Percentiles rank a stretch among this genome's conserved stretches.
phyloP scores from a whole-genome alignment of 1,139 yeast species.

The Suhomyces bribrorum region DNA sequence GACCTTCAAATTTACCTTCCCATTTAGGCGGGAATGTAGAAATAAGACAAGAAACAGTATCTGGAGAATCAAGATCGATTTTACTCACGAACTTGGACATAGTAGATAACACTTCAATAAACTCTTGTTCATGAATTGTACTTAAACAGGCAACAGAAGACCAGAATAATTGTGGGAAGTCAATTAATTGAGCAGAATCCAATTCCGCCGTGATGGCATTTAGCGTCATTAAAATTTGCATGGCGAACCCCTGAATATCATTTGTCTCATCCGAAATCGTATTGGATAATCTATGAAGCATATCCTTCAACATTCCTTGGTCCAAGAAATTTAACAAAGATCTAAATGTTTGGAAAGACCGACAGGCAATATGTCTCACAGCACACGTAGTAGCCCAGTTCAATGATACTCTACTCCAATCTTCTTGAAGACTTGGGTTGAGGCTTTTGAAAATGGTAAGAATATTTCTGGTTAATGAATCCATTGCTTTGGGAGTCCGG shows the following conservation, averaged over 20 bases:
- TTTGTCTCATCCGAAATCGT: constrained; percentile 86
- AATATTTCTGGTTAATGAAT: constrained; percentile 65
- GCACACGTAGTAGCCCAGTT: constrained; percentile 98
- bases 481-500: constrained; percentile 87
- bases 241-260: constrained; percentile 94
- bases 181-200: constrained; percentile 73
- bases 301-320: constrained; percentile 86
- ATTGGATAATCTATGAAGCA: constrained; percentile 89
- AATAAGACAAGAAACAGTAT: constrained; percentile 78
- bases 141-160: constrained; percentile 89
- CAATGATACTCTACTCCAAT: constrained; percentile 84
- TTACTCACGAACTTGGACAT: constrained; percentile 81
- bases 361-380: constrained; percentile 93
- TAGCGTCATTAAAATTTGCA: constrained; percentile 95
- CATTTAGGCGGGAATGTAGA: constrained; percentile 92
- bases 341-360: constrained; percentile 91
- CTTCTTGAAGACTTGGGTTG: constrained; percentile 60
- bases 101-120: constrained; percentile 80
- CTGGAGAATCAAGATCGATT: constrained; percentile 83
- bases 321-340: constrained; percentile 78
- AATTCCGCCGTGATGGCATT: constrained; percentile 89
- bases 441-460: constrained; percentile 55
- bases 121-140: constrained; percentile 91
- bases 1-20: constrained; percentile 92
- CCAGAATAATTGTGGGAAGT: constrained; percentile 95